Conservation (phyloP, 176 grass and related monocot species). For the Eragrostis curvula region DNA sequence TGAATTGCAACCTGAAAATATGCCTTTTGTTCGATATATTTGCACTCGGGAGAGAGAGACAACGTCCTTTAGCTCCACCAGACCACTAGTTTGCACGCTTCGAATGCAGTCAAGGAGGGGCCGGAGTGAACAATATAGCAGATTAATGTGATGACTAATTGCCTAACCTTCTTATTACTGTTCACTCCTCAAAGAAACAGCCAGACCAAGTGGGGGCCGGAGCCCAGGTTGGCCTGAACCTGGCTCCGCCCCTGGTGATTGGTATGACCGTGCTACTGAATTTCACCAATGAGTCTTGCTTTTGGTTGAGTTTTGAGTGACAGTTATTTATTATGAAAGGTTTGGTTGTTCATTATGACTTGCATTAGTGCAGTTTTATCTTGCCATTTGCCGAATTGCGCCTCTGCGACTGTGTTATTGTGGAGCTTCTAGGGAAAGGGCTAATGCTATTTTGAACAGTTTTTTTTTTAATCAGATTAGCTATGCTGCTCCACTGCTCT, state of each 20-base stretch:
- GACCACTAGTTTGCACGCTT: neutral
- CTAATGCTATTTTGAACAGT: neutral
- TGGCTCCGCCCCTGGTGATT: neutral
- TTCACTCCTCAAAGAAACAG: too few relatives aligned
- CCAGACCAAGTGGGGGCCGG: too few relatives aligned
- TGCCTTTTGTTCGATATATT: neutral
- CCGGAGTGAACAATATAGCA: too few relatives aligned
- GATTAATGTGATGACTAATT: too few relatives aligned
- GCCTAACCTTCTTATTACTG: too few relatives aligned
- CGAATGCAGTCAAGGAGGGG: neutral
- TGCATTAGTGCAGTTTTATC: neutral
- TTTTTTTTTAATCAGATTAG: neutral
- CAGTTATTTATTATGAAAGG: neutral
- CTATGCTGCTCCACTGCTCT: neutral
- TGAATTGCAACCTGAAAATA: neutral
- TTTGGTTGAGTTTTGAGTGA: constrained; percentile 5
- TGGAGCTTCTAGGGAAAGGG: neutral
- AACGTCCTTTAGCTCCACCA: neutral
- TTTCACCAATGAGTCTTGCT: neutral
- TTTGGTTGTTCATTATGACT: constrained; percentile 16
- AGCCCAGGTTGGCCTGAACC: too few relatives aligned
- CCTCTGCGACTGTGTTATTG: constrained; percentile 12
- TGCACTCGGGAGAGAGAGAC: neutral
- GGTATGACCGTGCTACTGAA: neutral
- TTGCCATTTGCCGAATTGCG: neutral